Percentiles rank a stretch among this genome's conserved stretches.
Conservation (phyloP, 75 land plant species). For the Cunninghamia lanceolata region DNA sequence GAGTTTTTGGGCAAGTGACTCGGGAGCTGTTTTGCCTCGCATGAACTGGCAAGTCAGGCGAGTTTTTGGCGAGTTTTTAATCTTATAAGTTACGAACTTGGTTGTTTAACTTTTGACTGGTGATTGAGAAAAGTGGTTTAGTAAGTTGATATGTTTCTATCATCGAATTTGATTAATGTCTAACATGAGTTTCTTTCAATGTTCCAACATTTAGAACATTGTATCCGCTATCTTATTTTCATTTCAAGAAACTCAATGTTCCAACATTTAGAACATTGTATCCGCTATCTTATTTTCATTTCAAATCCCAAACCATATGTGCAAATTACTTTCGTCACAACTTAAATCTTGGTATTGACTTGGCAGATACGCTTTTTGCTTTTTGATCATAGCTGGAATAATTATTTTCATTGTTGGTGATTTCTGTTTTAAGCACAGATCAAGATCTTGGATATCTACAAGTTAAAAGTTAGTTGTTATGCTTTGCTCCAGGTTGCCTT, state of each 20-base stretch:
- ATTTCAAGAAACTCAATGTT: too few species aligned
- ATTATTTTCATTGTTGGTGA: neutral
- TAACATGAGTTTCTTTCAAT: too few species aligned
- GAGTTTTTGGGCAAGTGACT: too few species aligned
- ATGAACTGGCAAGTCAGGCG: too few species aligned
- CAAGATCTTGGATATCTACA: neutral
- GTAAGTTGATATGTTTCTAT: neutral
- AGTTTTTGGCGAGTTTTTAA: too few species aligned
- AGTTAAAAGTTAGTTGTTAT: conserved; percentile 7
- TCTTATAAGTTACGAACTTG: too few species aligned
- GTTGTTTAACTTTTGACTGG: too few species aligned
- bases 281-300: neutral
- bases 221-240: too few species aligned
- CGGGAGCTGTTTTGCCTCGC: too few species aligned
- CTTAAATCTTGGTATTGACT: neutral
- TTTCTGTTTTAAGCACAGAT: neutral
- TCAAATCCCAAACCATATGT: neutral
- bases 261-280: too few species aligned
- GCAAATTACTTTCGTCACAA: neutral
- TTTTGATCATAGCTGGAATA: neutral
- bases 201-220: too few species aligned
- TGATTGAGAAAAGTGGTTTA: too few species aligned
- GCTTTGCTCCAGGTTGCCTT: conserved; percentile 64
- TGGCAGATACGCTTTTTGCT: neutral
- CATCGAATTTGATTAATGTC: neutral